These are phyloP conservation scores for Mycena metata DNA, from an alignment of 768 basidiomycete genomes.

Conservation along the genomic window DNA sequence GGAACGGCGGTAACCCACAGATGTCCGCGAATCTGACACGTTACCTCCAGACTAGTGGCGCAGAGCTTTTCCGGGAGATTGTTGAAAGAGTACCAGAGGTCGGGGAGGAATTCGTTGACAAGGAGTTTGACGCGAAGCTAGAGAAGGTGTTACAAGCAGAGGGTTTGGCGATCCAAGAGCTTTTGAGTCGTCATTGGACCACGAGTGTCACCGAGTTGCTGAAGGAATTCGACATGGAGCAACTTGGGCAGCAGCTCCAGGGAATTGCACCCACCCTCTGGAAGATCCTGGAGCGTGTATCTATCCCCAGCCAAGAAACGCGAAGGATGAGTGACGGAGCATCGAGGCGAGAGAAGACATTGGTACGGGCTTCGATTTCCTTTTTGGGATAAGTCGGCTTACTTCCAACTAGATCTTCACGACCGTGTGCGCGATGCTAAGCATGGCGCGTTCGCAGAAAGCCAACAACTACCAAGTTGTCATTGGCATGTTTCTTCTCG, in stretches of 20 bases:
- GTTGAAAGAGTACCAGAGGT: conserved; percentile 15
- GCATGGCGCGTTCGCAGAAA: conserved; percentile 30
- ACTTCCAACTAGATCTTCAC: conserved; percentile 29
- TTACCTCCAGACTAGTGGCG: neutral
- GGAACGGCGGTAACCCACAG: neutral
- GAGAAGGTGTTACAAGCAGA: conserved; percentile 8
- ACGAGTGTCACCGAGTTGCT: conserved; percentile 10
- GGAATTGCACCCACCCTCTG: conserved; percentile 24
- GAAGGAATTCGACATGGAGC: conserved; percentile 21
- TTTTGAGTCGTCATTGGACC: conserved; percentile 2
- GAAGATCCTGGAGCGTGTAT: conserved; percentile 4
- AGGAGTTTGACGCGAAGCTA: conserved; percentile 1
- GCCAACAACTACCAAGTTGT: conserved; percentile 35
- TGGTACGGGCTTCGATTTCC: conserved; percentile 19
- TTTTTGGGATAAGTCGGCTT: conserved; percentile 4
- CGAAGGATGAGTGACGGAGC: neutral
- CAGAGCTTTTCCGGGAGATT: neutral
- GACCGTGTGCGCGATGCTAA: conserved; percentile 33
- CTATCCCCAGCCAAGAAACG: neutral
- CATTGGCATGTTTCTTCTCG: conserved; percentile 35
- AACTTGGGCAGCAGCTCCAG: conserved; percentile 3
- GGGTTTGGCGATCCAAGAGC: conserved; percentile 20
- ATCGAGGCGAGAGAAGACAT: conserved; percentile 9
- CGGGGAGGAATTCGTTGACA: conserved; percentile 9
- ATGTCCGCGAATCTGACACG: conserved; percentile 1